Base-by-base conservation (phyloP, 2,329 filamentous ascomycete species). In the Colletotrichum tabaci region DNA sequence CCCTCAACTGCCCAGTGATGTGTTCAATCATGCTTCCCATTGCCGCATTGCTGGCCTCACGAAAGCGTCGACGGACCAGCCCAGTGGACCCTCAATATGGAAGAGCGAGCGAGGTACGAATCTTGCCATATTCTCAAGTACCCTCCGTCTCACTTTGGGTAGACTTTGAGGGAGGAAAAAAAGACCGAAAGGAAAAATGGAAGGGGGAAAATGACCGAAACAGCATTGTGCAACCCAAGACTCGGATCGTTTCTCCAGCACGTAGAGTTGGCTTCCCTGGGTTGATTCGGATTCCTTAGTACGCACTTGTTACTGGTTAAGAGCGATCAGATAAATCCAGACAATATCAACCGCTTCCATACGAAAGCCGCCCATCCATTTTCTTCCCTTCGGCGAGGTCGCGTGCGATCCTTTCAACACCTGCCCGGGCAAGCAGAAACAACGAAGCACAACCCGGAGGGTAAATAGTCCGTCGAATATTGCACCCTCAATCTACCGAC, bases 61-160 rank as follows among this genome's bases (percentile, higher is more conserved):
- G 64, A 67, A 30, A 53, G 56, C 56, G 47, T 53, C 35, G 4
- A 30, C 47, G 57, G 42, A 38, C 60, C 60, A 58, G 44, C 35
- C 49, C 50, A 61, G 65, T 67, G 65, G 65, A 67, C 21, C 65
- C 56, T 38, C 57, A 47, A 49, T n/a, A 35, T 55, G 26, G n/a
- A 67, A 47, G 44, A 12, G 12, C 38, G 15, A n/a, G 42, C 21
- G 15, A 30, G 42, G 57, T 67, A 61, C 57, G 47, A n/a, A 50
- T 21, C 50, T 18, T 56, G 42, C 30, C 38, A 49, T 53, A 52
- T 57, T 68, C 64, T 68, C 66, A 63, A 50, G 50, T 67, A 63
- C 58, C 30, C 66, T 67, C 23, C 23, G 23, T 40, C 46, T 61
- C 46, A 7, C 60, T 52, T 23, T 42, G n/a, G 3, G 44, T 30